Evolutionary conservation across 1,139 yeast species (phyloP).

Genomic region (Nakaseomyces glabratus): DNA sequence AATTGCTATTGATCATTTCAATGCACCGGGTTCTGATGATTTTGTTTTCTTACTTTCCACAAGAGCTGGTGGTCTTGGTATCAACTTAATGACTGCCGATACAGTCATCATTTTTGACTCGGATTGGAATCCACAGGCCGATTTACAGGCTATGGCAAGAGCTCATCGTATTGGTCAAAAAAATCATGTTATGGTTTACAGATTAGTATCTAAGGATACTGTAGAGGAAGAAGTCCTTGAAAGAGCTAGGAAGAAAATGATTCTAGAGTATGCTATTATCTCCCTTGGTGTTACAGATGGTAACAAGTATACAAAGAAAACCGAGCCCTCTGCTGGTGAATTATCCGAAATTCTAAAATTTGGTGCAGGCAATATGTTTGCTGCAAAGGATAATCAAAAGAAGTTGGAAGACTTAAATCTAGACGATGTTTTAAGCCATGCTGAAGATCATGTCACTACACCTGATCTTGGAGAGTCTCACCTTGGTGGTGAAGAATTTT

Average conservation of each 20-base stretch:
- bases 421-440: constrained; percentile 93
- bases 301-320: constrained; percentile 38
- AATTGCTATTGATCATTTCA: constrained; percentile 91
- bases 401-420: constrained; percentile 89
- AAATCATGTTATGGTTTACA: constrained; percentile 91
- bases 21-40: constrained; percentile 87
- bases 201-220: constrained; percentile 94
- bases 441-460: constrained; percentile 94
- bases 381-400: constrained; percentile 84
- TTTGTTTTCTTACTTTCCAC: constrained; percentile 87
- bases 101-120: constrained; percentile 96
- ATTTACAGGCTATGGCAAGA: constrained; percentile 98
- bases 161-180: constrained; percentile 99
- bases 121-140: constrained; percentile 99
- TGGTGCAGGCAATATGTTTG: constrained; percentile 98
- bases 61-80: constrained; percentile 98
- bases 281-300: constrained; percentile 88
- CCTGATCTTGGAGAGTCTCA: constrained; percentile 96
- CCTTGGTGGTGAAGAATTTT: constrained; percentile 94
- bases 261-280: constrained; percentile 92
- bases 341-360: constrained; percentile 88
- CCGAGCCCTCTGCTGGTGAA: constrained; percentile 78
- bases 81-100: constrained; percentile 96
- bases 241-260: constrained; percentile 96
- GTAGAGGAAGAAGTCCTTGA: constrained; percentile 96